Percentiles rank a stretch among this genome's conserved stretches.
Evolutionary conservation across 2,329 filamentous ascomycete genomes (phyloP).

Genomic region (Xylaria sp.): DNA sequence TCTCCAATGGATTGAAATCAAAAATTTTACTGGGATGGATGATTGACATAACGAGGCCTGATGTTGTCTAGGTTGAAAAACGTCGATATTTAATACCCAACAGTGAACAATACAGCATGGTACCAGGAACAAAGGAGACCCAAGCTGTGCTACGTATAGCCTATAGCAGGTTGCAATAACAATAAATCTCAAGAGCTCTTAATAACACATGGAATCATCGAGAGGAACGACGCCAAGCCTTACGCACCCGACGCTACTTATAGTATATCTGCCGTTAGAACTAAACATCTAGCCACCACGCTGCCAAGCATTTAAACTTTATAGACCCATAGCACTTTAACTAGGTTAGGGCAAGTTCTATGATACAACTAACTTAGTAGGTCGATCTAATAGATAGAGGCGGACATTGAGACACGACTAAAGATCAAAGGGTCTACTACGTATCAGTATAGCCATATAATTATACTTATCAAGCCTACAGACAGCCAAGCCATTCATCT

Average conservation of each 20-base stretch:
- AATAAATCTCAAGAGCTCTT: neutral
- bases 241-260: neutral
- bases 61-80: slow-evolving; percentile 3
- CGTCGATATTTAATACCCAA: slow-evolving; percentile 1
- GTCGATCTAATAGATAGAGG: neutral
- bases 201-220: neutral
- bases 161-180: neutral
- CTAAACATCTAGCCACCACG: slow-evolving; percentile 8
- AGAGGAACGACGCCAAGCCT: slow-evolving; percentile 14
- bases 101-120: neutral
- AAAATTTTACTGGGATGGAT: neutral
- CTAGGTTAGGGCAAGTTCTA: neutral
- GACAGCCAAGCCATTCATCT: neutral
- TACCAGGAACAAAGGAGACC: neutral
- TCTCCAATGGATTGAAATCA: slow-evolving; percentile 14
- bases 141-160: neutral
- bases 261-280: slow-evolving; percentile 9
- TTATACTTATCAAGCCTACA: neutral
- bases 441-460: neutral
- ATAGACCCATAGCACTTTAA: slow-evolving; percentile 2
- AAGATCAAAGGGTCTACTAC: neutral
- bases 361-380: neutral
- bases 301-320: neutral
- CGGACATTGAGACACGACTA: neutral
- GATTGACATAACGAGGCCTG: slow-evolving; percentile 6